These are phyloP conservation scores for Agaricales sp. DNA, from an alignment of 1,284 basidiomycete genomes.

Conservation along the genomic window DNA sequence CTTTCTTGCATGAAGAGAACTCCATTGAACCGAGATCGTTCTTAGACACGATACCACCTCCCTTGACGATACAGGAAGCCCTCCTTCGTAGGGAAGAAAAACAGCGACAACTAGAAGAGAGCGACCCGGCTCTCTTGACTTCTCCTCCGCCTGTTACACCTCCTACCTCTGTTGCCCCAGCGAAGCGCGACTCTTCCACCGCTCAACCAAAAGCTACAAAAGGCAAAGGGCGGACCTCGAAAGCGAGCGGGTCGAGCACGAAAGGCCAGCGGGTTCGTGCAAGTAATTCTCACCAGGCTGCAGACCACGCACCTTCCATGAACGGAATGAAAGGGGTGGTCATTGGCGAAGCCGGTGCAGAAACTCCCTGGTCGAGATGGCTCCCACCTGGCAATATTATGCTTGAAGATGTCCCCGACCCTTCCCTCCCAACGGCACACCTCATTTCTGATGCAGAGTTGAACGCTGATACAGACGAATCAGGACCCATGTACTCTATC, in stretches of 20 bases:
- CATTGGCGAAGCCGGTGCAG: slow-evolving; percentile 10
- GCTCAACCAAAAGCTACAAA: slow-evolving; percentile 25
- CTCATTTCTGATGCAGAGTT: too few species aligned
- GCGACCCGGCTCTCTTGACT: slow-evolving; percentile 44
- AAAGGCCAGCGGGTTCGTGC: slow-evolving; percentile 16
- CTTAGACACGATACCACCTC: slow-evolving; percentile 57
- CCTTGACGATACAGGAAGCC: slow-evolving; percentile 48
- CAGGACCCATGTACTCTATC: too few species aligned
- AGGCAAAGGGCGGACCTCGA: slow-evolving; percentile 29
- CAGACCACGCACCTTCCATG: too few species aligned
- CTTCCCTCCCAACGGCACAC: too few species aligned
- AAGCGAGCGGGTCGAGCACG: slow-evolving; percentile 11
- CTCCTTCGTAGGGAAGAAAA: slow-evolving; percentile 43
- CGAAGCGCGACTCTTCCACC: too few species aligned
- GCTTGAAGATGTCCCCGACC: too few species aligned
- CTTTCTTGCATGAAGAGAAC: too few species aligned
- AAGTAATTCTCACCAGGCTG: slow-evolving; percentile 12
- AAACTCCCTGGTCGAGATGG: slow-evolving; percentile 11
- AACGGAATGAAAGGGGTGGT: slow-evolving; percentile 9
- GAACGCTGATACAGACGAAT: too few species aligned
- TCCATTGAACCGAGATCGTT: too few species aligned
- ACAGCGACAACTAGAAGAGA: slow-evolving; percentile 45
- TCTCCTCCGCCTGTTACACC: slow-evolving; percentile 13
- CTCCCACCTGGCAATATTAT: too few species aligned
- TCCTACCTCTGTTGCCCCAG: slow-evolving; percentile 11